Percentiles rank a stretch among this genome's conserved stretches.
phyloP scores from a whole-genome alignment of 805 yeast genomes.

The Metschnikowia kunwiensis region DNA sequence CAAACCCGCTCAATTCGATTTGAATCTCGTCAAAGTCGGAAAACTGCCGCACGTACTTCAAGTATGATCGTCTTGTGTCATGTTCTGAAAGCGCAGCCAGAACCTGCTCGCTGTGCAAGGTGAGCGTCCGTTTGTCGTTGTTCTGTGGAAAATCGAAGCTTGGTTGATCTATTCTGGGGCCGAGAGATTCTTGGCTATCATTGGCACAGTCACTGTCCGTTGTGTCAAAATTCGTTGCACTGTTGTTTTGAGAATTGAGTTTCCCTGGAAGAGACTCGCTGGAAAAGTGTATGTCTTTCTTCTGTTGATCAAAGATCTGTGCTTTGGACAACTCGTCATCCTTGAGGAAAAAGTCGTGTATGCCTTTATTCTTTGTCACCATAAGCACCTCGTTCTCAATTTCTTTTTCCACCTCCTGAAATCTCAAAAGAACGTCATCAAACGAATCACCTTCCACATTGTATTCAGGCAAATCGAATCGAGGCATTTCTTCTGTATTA shows the following conservation, averaged over 20 bases:
- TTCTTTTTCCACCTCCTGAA: constrained; percentile 19
- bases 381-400: constrained; percentile 15
- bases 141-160: constrained; percentile 5
- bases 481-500: background rate
- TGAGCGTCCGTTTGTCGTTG: constrained; percentile 1
- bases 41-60: constrained; percentile 37
- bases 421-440: constrained; percentile 16
- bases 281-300: constrained; percentile 25
- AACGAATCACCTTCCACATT: constrained; percentile 16
- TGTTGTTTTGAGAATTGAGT: constrained; percentile 3
- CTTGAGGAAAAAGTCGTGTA: constrained; percentile 29
- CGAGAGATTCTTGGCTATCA: constrained; percentile 2
- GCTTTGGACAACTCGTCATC: constrained; percentile 43
- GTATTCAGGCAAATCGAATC: constrained; percentile 16
- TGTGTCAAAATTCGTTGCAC: constrained; percentile 2
- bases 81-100: constrained; percentile 8
- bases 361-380: constrained; percentile 7
- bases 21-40: constrained; percentile 31
- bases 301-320: constrained; percentile 40
- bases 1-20: constrained; percentile 31
- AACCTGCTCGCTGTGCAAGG: constrained; percentile 4
- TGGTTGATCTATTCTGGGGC: background rate
- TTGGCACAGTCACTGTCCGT: constrained; percentile 1
- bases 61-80: constrained; percentile 15
- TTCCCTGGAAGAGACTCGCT: constrained; percentile 16